A percentile compares a stretch with the other conserved stretches of the same genome.
These are phyloP conservation scores for Hypericum perforatum DNA, from an alignment of 345 rosid species.

Conservation along the genomic window DNA sequence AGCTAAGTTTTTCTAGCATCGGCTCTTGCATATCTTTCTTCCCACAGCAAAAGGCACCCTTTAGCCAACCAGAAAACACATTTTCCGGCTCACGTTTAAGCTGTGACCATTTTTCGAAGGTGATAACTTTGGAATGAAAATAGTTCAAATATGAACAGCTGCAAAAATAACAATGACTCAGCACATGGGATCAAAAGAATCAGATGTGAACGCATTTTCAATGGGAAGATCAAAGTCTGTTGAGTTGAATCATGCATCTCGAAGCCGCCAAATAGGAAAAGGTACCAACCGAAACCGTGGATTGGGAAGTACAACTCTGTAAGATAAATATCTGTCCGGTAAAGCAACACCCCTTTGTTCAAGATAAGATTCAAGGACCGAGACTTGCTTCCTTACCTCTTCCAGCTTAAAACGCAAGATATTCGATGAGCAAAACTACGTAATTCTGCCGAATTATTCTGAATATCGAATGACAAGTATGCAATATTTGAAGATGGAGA, in stretches of 20 bases:
- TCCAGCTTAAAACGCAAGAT: constrained; percentile 35
- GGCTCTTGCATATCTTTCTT: constrained; percentile 86
- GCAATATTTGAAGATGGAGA: no score
- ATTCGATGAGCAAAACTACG: no score
- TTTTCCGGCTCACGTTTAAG: constrained; percentile 53
- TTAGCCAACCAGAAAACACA: constrained; percentile 64
- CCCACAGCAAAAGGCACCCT: constrained; percentile 58
- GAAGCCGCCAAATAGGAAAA: neutral
- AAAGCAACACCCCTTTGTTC: constrained; percentile 78
- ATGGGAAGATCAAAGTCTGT: no score
- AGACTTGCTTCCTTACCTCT: constrained; percentile 48
- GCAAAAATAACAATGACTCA: constrained; percentile 17
- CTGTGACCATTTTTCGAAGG: constrained; percentile 64
- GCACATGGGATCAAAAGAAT: no score
- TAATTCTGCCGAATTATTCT: no score
- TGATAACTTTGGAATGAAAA: constrained; percentile 64
- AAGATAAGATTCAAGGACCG: constrained; percentile 74
- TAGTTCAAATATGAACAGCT: constrained; percentile 37
- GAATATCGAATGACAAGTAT: no score
- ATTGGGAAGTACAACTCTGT: constrained; percentile 80
- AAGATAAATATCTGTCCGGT: constrained; percentile 65
- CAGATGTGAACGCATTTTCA: no score
- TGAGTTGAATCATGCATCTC: neutral
- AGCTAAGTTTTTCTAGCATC: constrained; percentile 53
- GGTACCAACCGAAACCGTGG: constrained; percentile 55